Conservation (phyloP, 768 basidiomycete species). For the Plicaturopsis crispa region DNA sequence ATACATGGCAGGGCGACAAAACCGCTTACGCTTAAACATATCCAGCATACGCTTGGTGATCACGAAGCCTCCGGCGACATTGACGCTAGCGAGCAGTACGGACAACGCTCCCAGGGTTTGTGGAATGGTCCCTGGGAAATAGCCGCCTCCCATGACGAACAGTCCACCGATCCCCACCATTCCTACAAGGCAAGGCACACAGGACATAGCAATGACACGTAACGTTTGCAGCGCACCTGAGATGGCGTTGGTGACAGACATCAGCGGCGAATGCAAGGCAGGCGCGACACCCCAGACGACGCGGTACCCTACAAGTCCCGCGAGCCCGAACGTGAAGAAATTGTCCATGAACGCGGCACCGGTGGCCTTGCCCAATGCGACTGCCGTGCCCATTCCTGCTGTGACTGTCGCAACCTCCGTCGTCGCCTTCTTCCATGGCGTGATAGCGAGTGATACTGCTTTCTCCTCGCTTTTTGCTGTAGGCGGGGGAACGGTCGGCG, state of each 20-base stretch:
- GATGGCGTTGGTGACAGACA: constrained; percentile 88
- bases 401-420: constrained; percentile 71
- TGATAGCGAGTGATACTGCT: constrained; percentile 47
- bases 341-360: constrained; percentile 82
- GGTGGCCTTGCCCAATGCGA: constrained; percentile 74
- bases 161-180: constrained; percentile 82
- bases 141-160: constrained; percentile 89
- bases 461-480: constrained; percentile 38
- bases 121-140: constrained; percentile 72
- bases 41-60: constrained; percentile 91
- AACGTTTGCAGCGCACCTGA: constrained; percentile 45
- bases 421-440: constrained; percentile 79
- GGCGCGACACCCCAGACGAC: constrained; percentile 89
- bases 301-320: constrained; percentile 79
- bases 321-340: constrained; percentile 85
- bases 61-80: constrained; percentile 84
- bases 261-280: constrained; percentile 81
- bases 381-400: constrained; percentile 63
- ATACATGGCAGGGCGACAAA: too few species aligned
- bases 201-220: constrained; percentile 1
- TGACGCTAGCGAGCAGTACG: constrained; percentile 82
- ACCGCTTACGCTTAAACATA: constrained; percentile 80
- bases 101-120: constrained; percentile 75
- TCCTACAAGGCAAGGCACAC: constrained; percentile 24
- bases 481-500: constrained; percentile 46